Evolutionary conservation across 192 early-diverging fungal species (phyloP).

Genomic region (Linnemannia exigua): DNA sequence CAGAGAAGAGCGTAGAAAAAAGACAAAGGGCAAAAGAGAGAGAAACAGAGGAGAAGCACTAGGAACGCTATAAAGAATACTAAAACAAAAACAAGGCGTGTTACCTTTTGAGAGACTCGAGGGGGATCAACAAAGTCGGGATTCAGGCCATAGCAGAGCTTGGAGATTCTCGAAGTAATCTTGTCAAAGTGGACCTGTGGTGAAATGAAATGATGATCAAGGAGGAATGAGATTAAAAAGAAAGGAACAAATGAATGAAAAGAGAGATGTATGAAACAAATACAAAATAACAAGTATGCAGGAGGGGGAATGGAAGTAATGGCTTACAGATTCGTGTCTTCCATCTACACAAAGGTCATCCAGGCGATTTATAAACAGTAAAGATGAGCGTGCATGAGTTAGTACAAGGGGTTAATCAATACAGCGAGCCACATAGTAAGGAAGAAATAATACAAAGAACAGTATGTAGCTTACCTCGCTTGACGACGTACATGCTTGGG

Average conservation of each 20-base stretch:
- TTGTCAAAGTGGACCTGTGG: slow-evolving; percentile 97
- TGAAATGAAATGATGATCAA: slow-evolving; percentile 67
- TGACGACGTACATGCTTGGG: slow-evolving; percentile 48
- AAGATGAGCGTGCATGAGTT: background rate
- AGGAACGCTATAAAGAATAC: background rate
- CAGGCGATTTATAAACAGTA: background rate
- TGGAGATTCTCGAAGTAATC: slow-evolving; percentile 91
- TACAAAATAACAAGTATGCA: background rate
- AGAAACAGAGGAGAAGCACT: background rate
- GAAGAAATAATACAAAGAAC: background rate
- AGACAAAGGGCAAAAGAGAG: background rate
- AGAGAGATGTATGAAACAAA: background rate
- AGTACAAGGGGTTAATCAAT: background rate
- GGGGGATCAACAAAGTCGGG: slow-evolving; percentile 92
- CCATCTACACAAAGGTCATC: slow-evolving; percentile 33
- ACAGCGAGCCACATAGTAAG: too few relatives aligned
- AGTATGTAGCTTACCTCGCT: slow-evolving; percentile 55
- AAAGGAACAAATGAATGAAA: background rate
- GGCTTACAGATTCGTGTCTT: slow-evolving; percentile 54
- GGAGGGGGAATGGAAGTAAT: background rate
- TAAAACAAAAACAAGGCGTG: slow-evolving; percentile 3
- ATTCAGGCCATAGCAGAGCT: slow-evolving; percentile 95
- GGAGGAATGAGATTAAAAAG: background rate
- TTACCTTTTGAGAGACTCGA: slow-evolving; percentile 92
- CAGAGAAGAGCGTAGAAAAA: too few relatives aligned